phyloP scores from a whole-genome alignment of 805 yeast genomes.

The Saccharomycopsis babjevae region DNA sequence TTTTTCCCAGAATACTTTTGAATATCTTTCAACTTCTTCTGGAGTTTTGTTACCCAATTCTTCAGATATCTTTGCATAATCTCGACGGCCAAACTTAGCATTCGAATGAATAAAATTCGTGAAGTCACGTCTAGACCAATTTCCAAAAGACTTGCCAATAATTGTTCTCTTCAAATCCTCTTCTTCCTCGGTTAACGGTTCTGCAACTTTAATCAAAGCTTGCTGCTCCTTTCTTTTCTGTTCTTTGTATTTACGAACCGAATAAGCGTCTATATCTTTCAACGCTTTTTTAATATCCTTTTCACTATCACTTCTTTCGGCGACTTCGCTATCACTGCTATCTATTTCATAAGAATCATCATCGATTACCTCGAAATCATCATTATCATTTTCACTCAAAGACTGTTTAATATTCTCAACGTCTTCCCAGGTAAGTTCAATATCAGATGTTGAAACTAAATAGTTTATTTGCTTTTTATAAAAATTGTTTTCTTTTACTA shows the following conservation, averaged over 20 bases:
- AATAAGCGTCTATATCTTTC: slow-evolving; percentile 7
- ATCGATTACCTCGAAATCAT: slow-evolving; percentile 1
- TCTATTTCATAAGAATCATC: slow-evolving; percentile 5
- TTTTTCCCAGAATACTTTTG: slow-evolving; percentile 53
- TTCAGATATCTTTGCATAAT: slow-evolving; percentile 38
- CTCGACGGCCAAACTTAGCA: slow-evolving; percentile 54
- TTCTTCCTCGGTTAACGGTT: slow-evolving; percentile 57
- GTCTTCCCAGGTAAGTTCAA: slow-evolving; percentile 41
- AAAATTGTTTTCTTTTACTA: slow-evolving; percentile 56
- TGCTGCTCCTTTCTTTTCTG: slow-evolving; percentile 30
- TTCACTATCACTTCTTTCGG: neutral
- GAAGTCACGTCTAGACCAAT: slow-evolving; percentile 70
- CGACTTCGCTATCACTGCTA: neutral
- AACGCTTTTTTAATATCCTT: slow-evolving; percentile 19
- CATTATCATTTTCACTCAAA: slow-evolving; percentile 12
- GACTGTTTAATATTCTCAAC: slow-evolving; percentile 22
- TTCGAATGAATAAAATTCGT: slow-evolving; percentile 60
- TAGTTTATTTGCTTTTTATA: slow-evolving; percentile 52
- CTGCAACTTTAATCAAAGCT: slow-evolving; percentile 44
- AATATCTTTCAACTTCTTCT: slow-evolving; percentile 52
- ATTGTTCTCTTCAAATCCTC: slow-evolving; percentile 39
- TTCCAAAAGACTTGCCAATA: slow-evolving; percentile 47
- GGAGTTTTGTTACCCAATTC: slow-evolving; percentile 46
- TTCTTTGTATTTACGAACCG: slow-evolving; percentile 17
- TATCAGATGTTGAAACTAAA: slow-evolving; percentile 48